Evolutionary conservation across 495 filamentous ascomycete species (phyloP).

Genomic region (Annulohypoxylon maeteangense): DNA sequence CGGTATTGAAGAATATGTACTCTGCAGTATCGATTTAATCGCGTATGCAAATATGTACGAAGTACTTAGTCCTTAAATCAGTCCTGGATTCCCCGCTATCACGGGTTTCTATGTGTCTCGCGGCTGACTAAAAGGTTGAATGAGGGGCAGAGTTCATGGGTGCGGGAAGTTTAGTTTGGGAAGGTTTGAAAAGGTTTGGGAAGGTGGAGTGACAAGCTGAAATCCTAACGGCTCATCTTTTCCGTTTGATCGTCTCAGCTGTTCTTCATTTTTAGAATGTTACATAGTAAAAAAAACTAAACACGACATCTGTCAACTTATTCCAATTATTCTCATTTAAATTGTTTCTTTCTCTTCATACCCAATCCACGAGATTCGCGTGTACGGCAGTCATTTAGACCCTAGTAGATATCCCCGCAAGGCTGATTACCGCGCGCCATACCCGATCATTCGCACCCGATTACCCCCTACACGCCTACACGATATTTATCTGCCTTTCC

Average conservation of each 20-base stretch:
- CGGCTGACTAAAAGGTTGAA: constrained; percentile 29
- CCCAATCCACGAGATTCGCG: neutral
- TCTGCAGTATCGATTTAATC: too few relatives aligned
- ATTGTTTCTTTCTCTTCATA: neutral
- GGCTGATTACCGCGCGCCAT: constrained; percentile 7
- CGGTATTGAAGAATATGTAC: too few relatives aligned
- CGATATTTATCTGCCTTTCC: neutral
- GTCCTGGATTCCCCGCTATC: constrained; percentile 15
- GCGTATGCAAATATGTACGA: too few relatives aligned
- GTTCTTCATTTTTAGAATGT: constrained; percentile 4
- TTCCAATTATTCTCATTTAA: neutral
- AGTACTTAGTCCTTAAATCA: too few relatives aligned
- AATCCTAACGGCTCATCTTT: neutral
- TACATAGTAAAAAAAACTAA: neutral
- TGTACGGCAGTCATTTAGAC: neutral
- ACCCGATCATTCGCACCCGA: constrained; percentile 6
- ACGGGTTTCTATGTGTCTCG: neutral
- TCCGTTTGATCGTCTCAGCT: constrained; percentile 31
- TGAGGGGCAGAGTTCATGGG: constrained; percentile 25
- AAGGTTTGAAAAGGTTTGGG: neutral
- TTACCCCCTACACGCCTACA: neutral
- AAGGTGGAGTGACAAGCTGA: constrained; percentile 20
- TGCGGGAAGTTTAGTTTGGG: neutral
- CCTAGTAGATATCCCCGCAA: constrained; percentile 1
- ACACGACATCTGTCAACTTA: constrained; percentile 21